Evolutionary conservation across 805 yeast genomes (phyloP).

Genomic region (Wickerhamomyces queroliae): DNA sequence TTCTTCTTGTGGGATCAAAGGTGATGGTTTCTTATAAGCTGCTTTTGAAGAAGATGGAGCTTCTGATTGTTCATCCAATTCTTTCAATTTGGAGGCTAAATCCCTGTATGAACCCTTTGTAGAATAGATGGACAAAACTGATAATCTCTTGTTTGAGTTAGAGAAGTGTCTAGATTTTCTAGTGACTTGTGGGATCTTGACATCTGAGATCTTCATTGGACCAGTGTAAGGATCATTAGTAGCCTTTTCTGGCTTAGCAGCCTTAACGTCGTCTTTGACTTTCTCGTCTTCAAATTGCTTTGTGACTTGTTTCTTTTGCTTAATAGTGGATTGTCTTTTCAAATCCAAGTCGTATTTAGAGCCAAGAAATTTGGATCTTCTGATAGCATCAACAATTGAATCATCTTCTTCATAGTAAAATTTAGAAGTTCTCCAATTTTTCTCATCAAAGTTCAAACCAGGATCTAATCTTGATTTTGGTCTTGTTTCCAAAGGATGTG

Average conservation of each 20-base stretch:
- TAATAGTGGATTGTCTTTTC: conserved; percentile 21
- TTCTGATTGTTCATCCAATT: conserved; percentile 8
- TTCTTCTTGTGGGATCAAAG: conserved; percentile 17
- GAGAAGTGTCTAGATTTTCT: conserved; percentile 61
- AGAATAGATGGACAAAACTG: conserved; percentile 68
- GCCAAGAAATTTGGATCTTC: conserved; percentile 39
- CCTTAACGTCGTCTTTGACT: conserved; percentile 20
- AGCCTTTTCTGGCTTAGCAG: conserved; percentile 18
- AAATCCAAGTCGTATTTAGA: conserved; percentile 31
- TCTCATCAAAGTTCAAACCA: conserved; percentile 26
- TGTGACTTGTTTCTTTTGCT: conserved; percentile 7
- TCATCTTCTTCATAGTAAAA: conserved; percentile 18
- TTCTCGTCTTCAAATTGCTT: conserved; percentile 8
- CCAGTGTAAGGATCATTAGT: conserved; percentile 21
- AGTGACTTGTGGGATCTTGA: conserved; percentile 64
- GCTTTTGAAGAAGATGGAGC: conserved; percentile 15
- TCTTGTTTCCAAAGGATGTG: conserved; percentile 31
- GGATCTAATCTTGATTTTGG: conserved; percentile 40
- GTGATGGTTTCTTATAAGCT: background rate
- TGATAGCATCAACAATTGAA: conserved; percentile 33
- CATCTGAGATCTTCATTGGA: conserved; percentile 53
- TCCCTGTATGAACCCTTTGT: conserved; percentile 61
- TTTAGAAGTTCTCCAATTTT: conserved; percentile 14
- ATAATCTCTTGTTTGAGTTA: conserved; percentile 57
- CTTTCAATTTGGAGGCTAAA: conserved; percentile 38